Percentiles rank a stretch among this genome's conserved stretches.
These are phyloP conservation scores for Cinchona pubescens DNA, from an alignment of 257 asterid species.

Conservation along the genomic window DNA sequence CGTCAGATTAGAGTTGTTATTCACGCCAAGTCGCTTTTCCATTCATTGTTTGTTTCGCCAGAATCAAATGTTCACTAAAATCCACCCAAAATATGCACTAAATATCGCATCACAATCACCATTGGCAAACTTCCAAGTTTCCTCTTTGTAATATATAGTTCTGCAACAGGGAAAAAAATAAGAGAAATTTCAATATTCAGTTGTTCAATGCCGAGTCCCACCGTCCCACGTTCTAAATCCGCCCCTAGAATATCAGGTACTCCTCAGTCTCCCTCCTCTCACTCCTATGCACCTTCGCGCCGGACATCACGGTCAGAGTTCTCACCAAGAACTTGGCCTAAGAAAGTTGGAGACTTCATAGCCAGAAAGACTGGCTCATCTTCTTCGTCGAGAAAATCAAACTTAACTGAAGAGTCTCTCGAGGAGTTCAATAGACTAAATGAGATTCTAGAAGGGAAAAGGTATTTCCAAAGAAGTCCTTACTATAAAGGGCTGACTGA, in stretches of 20 bases:
- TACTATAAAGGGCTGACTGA: slow-evolving; percentile 69
- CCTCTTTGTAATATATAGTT: neutral
- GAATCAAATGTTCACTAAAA: neutral
- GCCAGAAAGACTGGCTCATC: slow-evolving; percentile 21
- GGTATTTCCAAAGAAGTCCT: slow-evolving; percentile 46
- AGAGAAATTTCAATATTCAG: slow-evolving; percentile 15
- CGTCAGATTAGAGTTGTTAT: neutral
- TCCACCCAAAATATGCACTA: slow-evolving; percentile 1
- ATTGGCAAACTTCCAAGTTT: neutral
- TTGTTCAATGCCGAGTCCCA: slow-evolving; percentile 50
- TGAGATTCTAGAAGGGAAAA: slow-evolving; percentile 35
- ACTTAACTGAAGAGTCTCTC: slow-evolving; percentile 39
- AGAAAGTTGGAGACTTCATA: slow-evolving; percentile 30
- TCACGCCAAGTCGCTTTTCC: slow-evolving; percentile 14
- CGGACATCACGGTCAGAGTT: slow-evolving; percentile 39
- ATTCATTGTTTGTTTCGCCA: neutral
- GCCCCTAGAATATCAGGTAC: slow-evolving; percentile 41
- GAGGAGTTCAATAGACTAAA: slow-evolving; percentile 48
- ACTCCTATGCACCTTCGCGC: slow-evolving; percentile 26
- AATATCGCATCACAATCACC: neutral
- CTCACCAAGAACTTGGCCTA: slow-evolving; percentile 43
- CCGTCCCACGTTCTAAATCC: slow-evolving; percentile 53
- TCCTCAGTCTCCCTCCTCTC: slow-evolving; percentile 38
- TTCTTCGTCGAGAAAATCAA: slow-evolving; percentile 24
- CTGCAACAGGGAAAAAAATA: neutral